Conservation (phyloP, 306 rosid species). For the Vicia villosa region DNA sequence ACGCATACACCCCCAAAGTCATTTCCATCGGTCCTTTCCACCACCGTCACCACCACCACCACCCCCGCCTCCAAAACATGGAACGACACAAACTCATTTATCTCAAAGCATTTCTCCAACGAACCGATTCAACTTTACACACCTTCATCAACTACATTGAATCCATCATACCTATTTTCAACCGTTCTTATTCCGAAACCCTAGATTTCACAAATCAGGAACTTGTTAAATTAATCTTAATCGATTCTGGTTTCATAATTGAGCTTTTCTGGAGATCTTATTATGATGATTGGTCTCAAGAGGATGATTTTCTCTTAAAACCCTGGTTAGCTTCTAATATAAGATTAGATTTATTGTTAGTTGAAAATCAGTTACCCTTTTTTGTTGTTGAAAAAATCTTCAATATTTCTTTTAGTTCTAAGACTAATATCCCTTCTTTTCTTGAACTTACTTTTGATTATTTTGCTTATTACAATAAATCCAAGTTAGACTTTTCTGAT, state of each 20-base stretch:
- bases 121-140: not conserved
- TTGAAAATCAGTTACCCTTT: slow-evolving; percentile 44
- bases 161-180: not conserved
- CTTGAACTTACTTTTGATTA: slow-evolving; percentile 18
- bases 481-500: not conserved
- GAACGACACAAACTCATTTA: slow-evolving; percentile 27
- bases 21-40: slow-evolving; percentile 49
- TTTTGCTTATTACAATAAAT: slow-evolving; percentile 26
- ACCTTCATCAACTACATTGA: not conserved
- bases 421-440: not conserved
- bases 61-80: slow-evolving; percentile 26
- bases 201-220: not conserved
- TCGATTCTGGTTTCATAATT: slow-evolving; percentile 36
- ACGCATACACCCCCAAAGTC: slow-evolving; percentile 44
- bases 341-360: slow-evolving; percentile 30
- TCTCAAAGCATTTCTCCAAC: slow-evolving; percentile 5
- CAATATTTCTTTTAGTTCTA: not conserved
- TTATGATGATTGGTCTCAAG: not conserved
- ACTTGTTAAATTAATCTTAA: slow-evolving; percentile 33
- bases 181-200: slow-evolving; percentile 32
- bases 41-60: slow-evolving; percentile 33
- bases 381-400: slow-evolving; percentile 11
- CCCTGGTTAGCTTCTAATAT: slow-evolving; percentile 27
- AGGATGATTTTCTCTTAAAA: not conserved
- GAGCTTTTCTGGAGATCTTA: slow-evolving; percentile 10